Percentiles rank a stretch among this genome's conserved stretches.
phyloP scores from a whole-genome alignment of 495 filamentous ascomycete species.

The Podospora comata region DNA sequence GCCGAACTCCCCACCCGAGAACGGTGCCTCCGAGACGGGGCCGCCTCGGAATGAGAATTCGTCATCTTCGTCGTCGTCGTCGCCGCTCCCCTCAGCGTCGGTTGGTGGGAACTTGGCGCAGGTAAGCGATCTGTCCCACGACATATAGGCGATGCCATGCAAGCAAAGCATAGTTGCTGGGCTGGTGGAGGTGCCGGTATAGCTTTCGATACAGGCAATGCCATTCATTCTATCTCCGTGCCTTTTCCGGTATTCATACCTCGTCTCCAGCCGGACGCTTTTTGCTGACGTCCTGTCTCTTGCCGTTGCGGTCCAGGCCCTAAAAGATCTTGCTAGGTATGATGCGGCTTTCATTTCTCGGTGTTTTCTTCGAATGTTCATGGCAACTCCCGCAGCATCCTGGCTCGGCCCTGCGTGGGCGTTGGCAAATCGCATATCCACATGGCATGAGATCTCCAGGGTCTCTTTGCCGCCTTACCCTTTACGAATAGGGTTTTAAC shows the following conservation, averaged over 20 bases:
- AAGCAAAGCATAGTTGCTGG: background rate
- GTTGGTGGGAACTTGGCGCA: conserved; percentile 24
- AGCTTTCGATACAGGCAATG: background rate
- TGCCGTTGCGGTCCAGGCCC: conserved; percentile 37
- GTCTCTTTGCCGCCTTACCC: background rate
- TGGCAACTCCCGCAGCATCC: background rate
- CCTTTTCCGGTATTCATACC: background rate
- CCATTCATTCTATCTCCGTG: background rate
- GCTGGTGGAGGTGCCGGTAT: background rate
- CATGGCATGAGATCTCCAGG: background rate
- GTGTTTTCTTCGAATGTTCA: background rate
- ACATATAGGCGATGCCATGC: background rate
- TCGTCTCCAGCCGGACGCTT: background rate
- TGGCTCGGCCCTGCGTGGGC: background rate
- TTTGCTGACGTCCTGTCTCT: conserved; percentile 21
- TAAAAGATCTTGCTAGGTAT: conserved; percentile 49
- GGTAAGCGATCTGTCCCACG: conserved; percentile 16
- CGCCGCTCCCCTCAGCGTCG: background rate
- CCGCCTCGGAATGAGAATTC: conserved; percentile 7
- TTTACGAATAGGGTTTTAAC: background rate
- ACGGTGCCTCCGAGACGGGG: background rate
- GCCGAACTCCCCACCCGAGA: background rate
- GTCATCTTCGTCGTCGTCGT: conserved; percentile 14
- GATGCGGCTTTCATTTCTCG: conserved; percentile 24
- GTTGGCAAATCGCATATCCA: background rate